Conservation (phyloP, 1,284 basidiomycete species). For the Sporisorium sorghi region DNA sequence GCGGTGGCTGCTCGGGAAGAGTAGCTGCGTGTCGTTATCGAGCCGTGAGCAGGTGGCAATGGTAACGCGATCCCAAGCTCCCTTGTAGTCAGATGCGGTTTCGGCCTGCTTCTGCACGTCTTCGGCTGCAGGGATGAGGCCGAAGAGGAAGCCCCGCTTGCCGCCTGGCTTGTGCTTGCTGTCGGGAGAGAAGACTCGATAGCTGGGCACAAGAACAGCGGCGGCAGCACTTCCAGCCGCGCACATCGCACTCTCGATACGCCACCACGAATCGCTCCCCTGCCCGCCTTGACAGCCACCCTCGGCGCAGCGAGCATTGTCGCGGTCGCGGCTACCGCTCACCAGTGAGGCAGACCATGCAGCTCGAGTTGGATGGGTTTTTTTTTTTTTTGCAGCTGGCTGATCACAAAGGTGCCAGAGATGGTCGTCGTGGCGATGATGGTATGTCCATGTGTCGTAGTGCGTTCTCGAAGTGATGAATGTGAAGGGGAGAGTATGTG, state of each 20-base stretch:
- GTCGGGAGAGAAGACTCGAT: slow-evolving; percentile 6
- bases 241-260: not conserved
- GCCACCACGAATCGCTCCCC: slow-evolving; percentile 3
- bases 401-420: not conserved
- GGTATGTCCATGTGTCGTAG: not conserved
- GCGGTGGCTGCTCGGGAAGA: slow-evolving; percentile 16
- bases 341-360: slow-evolving; percentile 22
- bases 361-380: too few species aligned
- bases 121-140: not conserved
- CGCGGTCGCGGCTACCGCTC: slow-evolving; percentile 28
- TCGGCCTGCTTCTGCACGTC: not conserved
- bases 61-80: too few species aligned
- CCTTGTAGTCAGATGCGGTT: not conserved
- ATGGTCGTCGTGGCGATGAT: not conserved
- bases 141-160: slow-evolving; percentile 11
- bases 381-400: slow-evolving; percentile 4
- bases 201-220: slow-evolving; percentile 28
- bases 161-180: not conserved
- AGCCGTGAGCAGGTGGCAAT: not conserved
- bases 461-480: not conserved
- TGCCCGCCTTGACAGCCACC: slow-evolving; percentile 19
- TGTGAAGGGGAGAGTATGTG: not conserved
- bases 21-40: slow-evolving; percentile 7
- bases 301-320: slow-evolving; percentile 38
- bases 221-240: slow-evolving; percentile 13